Percentiles rank a stretch among this genome's conserved stretches.
Evolutionary conservation across 1,284 basidiomycete genomes (phyloP).

Genomic region (Ganoderma leucocontextum): DNA sequence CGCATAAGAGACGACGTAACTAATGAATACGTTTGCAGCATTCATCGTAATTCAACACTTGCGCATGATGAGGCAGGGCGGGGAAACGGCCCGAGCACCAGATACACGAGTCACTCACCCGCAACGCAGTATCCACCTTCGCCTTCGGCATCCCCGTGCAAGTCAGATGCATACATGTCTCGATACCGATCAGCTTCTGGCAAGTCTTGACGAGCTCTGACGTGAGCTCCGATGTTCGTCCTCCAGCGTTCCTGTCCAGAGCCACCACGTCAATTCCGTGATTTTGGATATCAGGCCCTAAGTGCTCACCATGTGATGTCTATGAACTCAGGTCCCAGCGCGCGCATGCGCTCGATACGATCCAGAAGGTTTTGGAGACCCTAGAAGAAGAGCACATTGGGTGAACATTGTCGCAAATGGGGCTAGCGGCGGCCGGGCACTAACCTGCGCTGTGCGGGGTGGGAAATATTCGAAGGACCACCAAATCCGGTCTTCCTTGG

Average conservation of each 20-base stretch:
- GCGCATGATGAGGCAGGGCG: background rate
- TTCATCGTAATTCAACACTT: background rate
- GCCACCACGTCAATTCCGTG: constrained; percentile 13
- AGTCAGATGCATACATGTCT: constrained; percentile 98
- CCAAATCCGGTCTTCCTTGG: constrained; percentile 85
- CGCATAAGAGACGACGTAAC: background rate
- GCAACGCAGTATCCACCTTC: constrained; percentile 91
- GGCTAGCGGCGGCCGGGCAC: constrained; percentile 35
- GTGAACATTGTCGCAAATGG: constrained; percentile 22
- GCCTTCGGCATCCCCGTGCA: constrained; percentile 98
- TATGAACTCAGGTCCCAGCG: constrained; percentile 95
- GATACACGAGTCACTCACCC: constrained; percentile 57
- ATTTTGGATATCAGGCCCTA: constrained; percentile 13
- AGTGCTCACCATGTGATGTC: constrained; percentile 91
- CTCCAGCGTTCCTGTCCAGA: constrained; percentile 87
- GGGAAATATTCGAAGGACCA: constrained; percentile 99
- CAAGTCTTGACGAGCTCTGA: constrained; percentile 97
- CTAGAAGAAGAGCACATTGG: constrained; percentile 47
- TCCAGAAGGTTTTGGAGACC: constrained; percentile 95
- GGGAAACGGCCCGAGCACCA: background rate
- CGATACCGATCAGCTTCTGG: constrained; percentile 90
- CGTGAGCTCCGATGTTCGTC: constrained; percentile 91
- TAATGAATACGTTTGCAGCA: background rate
- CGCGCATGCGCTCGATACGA: constrained; percentile 97
- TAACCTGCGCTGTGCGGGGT: constrained; percentile 91